These are phyloP conservation scores for Pyrenophora graminea DNA, from an alignment of 2,329 filamentous ascomycete species.

Conservation along the genomic window DNA sequence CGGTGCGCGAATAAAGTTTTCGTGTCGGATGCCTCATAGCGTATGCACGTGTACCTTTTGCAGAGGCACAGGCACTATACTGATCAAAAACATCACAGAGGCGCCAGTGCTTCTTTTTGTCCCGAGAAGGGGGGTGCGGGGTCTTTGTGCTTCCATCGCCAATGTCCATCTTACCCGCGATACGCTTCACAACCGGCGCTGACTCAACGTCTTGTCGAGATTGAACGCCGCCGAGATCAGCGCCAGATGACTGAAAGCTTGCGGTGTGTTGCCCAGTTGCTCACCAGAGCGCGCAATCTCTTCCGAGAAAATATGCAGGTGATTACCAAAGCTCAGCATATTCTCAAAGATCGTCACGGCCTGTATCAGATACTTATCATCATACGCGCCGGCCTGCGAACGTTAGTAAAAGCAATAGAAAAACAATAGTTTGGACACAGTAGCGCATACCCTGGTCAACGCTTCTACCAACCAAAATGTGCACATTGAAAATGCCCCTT, in stretches of 20 bases:
- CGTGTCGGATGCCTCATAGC: not conserved
- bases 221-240: conserved; percentile 79
- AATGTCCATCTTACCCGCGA: not conserved
- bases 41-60: too few relatives aligned
- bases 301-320: conserved; percentile 77
- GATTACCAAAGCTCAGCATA: conserved; percentile 76
- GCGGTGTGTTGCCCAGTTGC: conserved; percentile 78
- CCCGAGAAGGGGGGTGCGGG: too few relatives aligned
- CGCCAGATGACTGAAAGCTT: conserved; percentile 77
- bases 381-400: conserved; percentile 53
- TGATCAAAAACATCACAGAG: too few relatives aligned
- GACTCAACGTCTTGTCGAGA: conserved; percentile 57
- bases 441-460: conserved; percentile 66
- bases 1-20: conserved; percentile 1
- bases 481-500: conserved; percentile 80
- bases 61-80: too few relatives aligned
- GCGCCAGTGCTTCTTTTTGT: too few relatives aligned
- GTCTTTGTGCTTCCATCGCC: too few relatives aligned
- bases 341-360: conserved; percentile 76
- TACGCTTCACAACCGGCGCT: conserved; percentile 5
- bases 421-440: not conserved
- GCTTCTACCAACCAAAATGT: conserved; percentile 84
- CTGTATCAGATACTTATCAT: conserved; percentile 63
- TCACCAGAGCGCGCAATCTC: conserved; percentile 76
- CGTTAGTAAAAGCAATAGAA: conserved; percentile 11